Base-by-base conservation (phyloP, 805 yeast species). In the Sugiyamaella floridensis region DNA sequence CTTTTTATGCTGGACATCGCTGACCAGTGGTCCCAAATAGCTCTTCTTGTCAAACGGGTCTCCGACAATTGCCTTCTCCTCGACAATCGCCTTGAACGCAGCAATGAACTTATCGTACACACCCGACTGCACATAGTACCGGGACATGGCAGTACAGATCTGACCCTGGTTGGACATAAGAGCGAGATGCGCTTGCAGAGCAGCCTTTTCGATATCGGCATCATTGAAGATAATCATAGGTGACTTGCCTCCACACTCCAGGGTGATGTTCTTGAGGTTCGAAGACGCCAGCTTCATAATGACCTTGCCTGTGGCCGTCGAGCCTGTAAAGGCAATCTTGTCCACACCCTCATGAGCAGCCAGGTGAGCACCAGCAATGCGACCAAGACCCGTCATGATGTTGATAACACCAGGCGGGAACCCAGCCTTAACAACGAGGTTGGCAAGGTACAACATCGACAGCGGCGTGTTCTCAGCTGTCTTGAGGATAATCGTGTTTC, bases 181-280 rank as follows among this genome's bases (percentile, higher is more conserved):
- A 69, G 96, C 96, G 51, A 77, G 68, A 45, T 86, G 77, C 59
- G 88, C 82, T 75, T 81, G 79, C 58, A 81, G 76, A 45, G 86
- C 85, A 48, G 97, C 89, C 63, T 76, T 75, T 45, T 84, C 83
- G 53, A 90, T 65, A 69, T 90, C 81, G 52, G 93, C 92, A 66
- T 90, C 97, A 63, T 84, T 83, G 66, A 86, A 89, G 45, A 90
- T 83, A 59, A 90, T 81, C 69, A 85, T 83, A 62, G 97, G 96
- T 20, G 96, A 88, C 75, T 90, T 90, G 67, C 98, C 98, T 66
- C 98, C 98, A 61, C 89, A 81, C 75, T 90, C 98, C 66, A 90
- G 77, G 44, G 97, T 89, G 56, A 90, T 88, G 69, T 85, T 86
- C 76, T 89, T 89, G 72, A 90, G 76, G 70, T 81, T 81, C 32